phyloP scores from a whole-genome alignment of 2,329 filamentous ascomycete genomes.

The Aureobasidium leucospermi region DNA sequence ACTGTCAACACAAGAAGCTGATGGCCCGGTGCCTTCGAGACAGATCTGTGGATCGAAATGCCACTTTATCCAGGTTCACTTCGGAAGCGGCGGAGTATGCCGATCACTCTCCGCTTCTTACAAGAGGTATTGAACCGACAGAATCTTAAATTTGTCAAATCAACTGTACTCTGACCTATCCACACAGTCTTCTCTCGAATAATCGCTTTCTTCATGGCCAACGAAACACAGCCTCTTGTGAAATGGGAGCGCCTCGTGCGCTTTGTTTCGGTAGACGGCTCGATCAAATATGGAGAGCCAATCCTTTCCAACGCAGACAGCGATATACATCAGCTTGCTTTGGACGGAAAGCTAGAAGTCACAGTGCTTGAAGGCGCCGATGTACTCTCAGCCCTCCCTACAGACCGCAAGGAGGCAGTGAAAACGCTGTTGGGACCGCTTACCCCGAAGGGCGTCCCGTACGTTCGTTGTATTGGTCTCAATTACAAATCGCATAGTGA shows the following conservation, averaged over 20 bases:
- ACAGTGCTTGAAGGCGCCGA: constrained; percentile 43
- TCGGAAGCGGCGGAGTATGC: too few relatives aligned
- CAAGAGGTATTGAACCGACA: too few relatives aligned
- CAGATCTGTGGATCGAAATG: too few relatives aligned
- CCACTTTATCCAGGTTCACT: too few relatives aligned
- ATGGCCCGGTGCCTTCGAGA: too few relatives aligned
- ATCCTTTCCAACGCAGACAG: constrained; percentile 17
- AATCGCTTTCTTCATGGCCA: too few relatives aligned
- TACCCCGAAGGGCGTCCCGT: constrained; percentile 44
- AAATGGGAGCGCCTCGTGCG: not conserved
- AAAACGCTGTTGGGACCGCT: constrained; percentile 49
- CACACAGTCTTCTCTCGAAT: too few relatives aligned
- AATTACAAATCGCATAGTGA: constrained; percentile 51
- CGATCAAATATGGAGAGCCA: not conserved
- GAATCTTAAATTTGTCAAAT: too few relatives aligned
- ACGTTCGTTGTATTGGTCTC: constrained; percentile 51
- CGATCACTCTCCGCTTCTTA: too few relatives aligned
- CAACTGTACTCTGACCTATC: too few relatives aligned
- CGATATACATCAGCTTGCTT: constrained; percentile 26
- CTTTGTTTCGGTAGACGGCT: constrained; percentile 29
- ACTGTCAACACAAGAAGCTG: too few relatives aligned
- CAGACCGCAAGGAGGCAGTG: constrained; percentile 48
- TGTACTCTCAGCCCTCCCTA: constrained; percentile 41
- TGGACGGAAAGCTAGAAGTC: constrained; percentile 42
- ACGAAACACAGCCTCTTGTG: too few relatives aligned